These are phyloP conservation scores for Lumnitzera littorea DNA, from an alignment of 345 rosid species.

Conservation along the genomic window DNA sequence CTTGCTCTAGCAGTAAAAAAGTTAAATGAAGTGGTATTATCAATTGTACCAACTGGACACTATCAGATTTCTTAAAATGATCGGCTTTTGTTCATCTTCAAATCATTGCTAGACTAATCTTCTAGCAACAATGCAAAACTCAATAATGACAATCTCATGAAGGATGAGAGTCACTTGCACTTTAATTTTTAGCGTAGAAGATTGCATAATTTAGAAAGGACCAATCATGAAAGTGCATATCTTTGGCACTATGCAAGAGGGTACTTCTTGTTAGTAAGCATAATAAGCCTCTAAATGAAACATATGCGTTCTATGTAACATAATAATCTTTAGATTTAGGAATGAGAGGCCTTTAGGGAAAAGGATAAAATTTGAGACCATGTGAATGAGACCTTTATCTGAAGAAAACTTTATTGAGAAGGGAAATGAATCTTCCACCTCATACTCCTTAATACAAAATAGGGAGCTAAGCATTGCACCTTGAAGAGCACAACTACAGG, in stretches of 20 bases:
- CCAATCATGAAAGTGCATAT: conserved; percentile 39
- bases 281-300: conserved; percentile 46
- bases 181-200: conserved; percentile 37
- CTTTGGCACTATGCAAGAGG: conserved; percentile 29
- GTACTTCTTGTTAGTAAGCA: conserved; percentile 33
- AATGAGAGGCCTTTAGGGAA: conserved; percentile 43
- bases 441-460: conserved; percentile 51
- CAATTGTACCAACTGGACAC: no score
- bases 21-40: no score
- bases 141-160: conserved; percentile 39
- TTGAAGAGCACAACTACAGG: conserved; percentile 60
- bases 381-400: conserved; percentile 26
- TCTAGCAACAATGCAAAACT: conserved; percentile 23
- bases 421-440: conserved; percentile 54
- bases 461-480: conserved; percentile 58
- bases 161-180: conserved; percentile 38
- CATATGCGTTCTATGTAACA: conserved; percentile 24
- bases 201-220: conserved; percentile 27
- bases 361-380: conserved; percentile 25
- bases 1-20: conserved; percentile 7
- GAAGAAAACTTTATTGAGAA: conserved; percentile 45
- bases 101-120: no score
- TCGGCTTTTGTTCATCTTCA: no score
- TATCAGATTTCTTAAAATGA: no score
- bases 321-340: conserved; percentile 40